A percentile compares a stretch with the other conserved stretches of the same genome.
Conservation (phyloP, 495 filamentous ascomycete species). For the Halenospora varia region DNA sequence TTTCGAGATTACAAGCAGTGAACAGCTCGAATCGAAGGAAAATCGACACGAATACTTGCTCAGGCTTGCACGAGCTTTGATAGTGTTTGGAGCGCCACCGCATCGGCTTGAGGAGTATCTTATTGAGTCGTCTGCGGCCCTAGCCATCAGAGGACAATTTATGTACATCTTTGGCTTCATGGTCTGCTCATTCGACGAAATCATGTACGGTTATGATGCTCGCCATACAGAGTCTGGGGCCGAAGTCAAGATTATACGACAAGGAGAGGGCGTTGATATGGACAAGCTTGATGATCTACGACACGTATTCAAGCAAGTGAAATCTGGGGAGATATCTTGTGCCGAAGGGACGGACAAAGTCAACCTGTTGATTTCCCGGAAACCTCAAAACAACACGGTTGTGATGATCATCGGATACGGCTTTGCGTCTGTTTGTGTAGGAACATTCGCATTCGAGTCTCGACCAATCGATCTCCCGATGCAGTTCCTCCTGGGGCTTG, state of each 20-base stretch:
- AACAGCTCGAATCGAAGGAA: too few relatives aligned
- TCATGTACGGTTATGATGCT: too few relatives aligned
- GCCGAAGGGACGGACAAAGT: constrained; percentile 75
- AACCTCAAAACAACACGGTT: constrained; percentile 64
- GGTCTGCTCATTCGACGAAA: constrained; percentile 95
- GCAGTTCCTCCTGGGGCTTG: constrained; percentile 77
- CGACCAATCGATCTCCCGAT: constrained; percentile 85
- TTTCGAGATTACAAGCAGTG: too few relatives aligned
- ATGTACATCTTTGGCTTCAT: constrained; percentile 92
- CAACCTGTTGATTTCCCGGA: constrained; percentile 58
- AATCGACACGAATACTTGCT: constrained; percentile 79
- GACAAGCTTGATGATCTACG: constrained; percentile 82
- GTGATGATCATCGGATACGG: constrained; percentile 80
- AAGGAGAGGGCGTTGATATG: constrained; percentile 74
- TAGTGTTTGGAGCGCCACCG: constrained; percentile 78
- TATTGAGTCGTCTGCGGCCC: constrained; percentile 81
- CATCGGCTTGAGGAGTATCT: constrained; percentile 79
- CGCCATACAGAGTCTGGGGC: constrained; percentile 95
- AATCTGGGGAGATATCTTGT: constrained; percentile 81
- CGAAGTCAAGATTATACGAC: constrained; percentile 83
- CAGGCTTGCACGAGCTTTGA: constrained; percentile 80
- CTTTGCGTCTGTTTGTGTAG: constrained; percentile 71
- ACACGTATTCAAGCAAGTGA: constrained; percentile 88
- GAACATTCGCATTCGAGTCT: constrained; percentile 88
- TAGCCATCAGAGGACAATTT: constrained; percentile 89